Base-by-base conservation (phyloP, 306 rosid genomes). In the Quercus gilva region DNA sequence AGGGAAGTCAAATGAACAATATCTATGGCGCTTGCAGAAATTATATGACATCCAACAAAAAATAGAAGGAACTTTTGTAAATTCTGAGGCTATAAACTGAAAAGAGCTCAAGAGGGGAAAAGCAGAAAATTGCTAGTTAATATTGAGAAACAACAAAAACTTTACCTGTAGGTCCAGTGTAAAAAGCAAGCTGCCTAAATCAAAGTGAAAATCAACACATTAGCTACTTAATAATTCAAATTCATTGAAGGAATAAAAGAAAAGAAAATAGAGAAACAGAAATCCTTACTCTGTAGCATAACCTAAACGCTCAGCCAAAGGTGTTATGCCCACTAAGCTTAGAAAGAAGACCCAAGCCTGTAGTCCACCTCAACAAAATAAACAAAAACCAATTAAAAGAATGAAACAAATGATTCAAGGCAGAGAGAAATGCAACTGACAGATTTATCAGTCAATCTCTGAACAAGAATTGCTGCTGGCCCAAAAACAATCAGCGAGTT, bases 271-370 rank as follows among this genome's bases (percentile, higher is more conserved):
- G 60, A 71, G 68, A 45, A 74, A 69, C 33, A 55, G 25, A 79
- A 72, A 79, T 78, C 58, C 89, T 81, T 89, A 94, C 98, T 94
- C 97, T 28, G 98, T 94, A 51, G 97, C 94, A 87, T 88, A 93
- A 67, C 97, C 97, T 79, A 93, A 85, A 63, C 94, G 97, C 91
- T 93, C 93, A 1, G 96, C 97, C 69, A 91, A 75, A 80, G 97
- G 96, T 71, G 86, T 84, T 83, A 89, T 88, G 26, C 97, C 97
- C 89, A 91, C 84, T 57, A 91, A 85, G 79, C 96, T 91, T 52
- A 93, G 75, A 80, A 77, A 79, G 78, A 93, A 91, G 72, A 91
- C 94, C 97, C 96, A 91, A 11, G 93, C 96, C 97, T 93, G 89
- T 51, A 82, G 57, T 61, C 73, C 78, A 84, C 37, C 70, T 33